These are phyloP conservation scores for Heliamphora pulchella DNA, from an alignment of 179 eudicot genomes.

Conservation along the genomic window DNA sequence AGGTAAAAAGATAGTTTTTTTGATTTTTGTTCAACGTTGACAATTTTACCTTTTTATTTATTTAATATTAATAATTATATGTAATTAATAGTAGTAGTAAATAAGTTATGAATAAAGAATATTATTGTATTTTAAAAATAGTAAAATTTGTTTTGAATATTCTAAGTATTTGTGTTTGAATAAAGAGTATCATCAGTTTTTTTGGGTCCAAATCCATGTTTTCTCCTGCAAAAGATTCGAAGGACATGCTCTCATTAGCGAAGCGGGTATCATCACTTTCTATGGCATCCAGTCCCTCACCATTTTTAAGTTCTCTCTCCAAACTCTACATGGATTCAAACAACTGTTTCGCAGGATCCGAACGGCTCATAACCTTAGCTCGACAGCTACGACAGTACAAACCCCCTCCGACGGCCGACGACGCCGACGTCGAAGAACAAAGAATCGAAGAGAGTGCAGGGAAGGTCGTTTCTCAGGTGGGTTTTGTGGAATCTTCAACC, in stretches of 20 bases:
- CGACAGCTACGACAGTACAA: constrained; percentile 69
- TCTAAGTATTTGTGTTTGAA: too few species aligned
- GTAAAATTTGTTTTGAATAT: too few species aligned
- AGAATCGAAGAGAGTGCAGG: constrained; percentile 36
- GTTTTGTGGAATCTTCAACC: constrained; percentile 61
- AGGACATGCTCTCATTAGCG: background rate
- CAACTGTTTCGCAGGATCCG: constrained; percentile 17
- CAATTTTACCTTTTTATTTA: too few species aligned
- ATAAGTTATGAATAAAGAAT: too few species aligned
- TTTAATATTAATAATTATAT: too few species aligned
- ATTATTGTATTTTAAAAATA: too few species aligned
- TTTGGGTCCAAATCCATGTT: background rate
- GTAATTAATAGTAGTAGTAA: too few species aligned
- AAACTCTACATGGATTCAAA: constrained; percentile 7
- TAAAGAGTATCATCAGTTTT: too few species aligned
- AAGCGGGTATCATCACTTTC: constrained; percentile 2
- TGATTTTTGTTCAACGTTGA: too few species aligned
- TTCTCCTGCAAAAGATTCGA: background rate
- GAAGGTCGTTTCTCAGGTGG: constrained; percentile 60
- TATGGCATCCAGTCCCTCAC: background rate
- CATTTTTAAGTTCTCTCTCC: background rate
- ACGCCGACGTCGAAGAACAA: constrained; percentile 25
- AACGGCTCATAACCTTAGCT: constrained; percentile 43
- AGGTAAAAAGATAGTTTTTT: too few species aligned
- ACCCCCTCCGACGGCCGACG: constrained; percentile 36